Base-by-base conservation (phyloP, 306 rosid species). In the Glycine latifolia region DNA sequence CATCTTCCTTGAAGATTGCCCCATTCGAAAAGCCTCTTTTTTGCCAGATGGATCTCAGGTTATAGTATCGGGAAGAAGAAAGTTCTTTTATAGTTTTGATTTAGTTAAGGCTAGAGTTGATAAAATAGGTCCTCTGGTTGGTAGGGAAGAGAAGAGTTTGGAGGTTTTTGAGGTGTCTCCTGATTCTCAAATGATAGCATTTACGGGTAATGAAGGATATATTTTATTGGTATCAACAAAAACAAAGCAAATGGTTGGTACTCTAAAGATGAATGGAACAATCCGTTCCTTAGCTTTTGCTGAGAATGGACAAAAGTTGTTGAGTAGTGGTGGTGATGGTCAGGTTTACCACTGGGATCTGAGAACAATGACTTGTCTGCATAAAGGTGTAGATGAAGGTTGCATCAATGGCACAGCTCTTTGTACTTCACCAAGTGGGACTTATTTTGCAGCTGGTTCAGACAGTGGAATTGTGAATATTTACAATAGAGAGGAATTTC, bases 311-410 rank as follows among this genome's bases (percentile, higher is more conserved):
- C 88, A 76, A 50, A 92, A 91, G 54, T 76, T 95, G 79, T 61
- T 95, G 81, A 91, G 94, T 82, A 78, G 87, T 2, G 98, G 99
- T 1, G 98, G 98, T 3, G 99, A 95, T 61, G 98, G 98, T 67
- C 98, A 91, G 63, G 82, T 95, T 77, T 93, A 95, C 83, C 94
- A 95, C 73, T 95, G 98, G 98, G 99, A 95, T 87, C 80, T 95
- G 71, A 82, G 99, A 88, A 91, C 95, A 49, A 89, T 84, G 87
- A 78, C 95, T 60, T 93, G 97, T 87, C 49, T 94, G 39, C 95
- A 92, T 63, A 94, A 78, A 56, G 87, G 80, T 20, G 83, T 79
- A 7, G 83, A 84, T 79, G 87, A 84, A 20, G 84, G 87, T 37
- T 84, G 84, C 48, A 9, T 79, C 17, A 84, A 49, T 31, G 11